A percentile compares a stretch with the other conserved stretches of the same genome.
phyloP scores from a whole-genome alignment of 805 yeast species.

The Diddensiella santjacobensis region DNA sequence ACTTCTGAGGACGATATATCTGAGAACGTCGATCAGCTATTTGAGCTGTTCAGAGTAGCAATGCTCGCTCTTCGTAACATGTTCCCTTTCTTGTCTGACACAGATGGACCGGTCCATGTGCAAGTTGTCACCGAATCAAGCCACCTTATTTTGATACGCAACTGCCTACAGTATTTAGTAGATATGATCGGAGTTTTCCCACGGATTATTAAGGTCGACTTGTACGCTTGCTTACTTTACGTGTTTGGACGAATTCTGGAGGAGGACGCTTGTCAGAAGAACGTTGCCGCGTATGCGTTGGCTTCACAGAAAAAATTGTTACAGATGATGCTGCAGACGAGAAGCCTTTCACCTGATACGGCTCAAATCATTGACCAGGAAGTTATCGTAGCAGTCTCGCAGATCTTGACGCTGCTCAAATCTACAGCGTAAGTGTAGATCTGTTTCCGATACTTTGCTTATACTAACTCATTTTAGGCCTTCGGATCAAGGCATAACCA shows the following conservation, averaged over 20 bases:
- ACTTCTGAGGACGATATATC: slow-evolving; percentile 42
- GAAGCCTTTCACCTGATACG: slow-evolving; percentile 17
- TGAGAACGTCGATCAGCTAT: slow-evolving; percentile 68
- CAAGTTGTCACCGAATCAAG: slow-evolving; percentile 32
- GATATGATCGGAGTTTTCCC: slow-evolving; percentile 65
- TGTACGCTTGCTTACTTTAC: slow-evolving; percentile 65
- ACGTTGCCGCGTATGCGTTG: slow-evolving; percentile 49
- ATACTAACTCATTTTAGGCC: not conserved
- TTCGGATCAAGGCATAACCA: slow-evolving; percentile 17
- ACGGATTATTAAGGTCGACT: slow-evolving; percentile 61
- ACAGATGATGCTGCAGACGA: slow-evolving; percentile 24
- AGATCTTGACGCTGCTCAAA: slow-evolving; percentile 13
- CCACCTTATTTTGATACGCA: slow-evolving; percentile 42
- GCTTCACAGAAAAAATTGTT: slow-evolving; percentile 49
- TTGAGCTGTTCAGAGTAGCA: slow-evolving; percentile 72
- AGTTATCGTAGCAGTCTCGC: slow-evolving; percentile 25
- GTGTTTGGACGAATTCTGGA: slow-evolving; percentile 57
- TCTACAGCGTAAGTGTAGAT: slow-evolving; percentile 5
- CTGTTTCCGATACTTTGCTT: not conserved
- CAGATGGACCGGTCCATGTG: slow-evolving; percentile 10
- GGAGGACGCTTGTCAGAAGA: slow-evolving; percentile 37
- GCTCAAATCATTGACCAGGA: slow-evolving; percentile 32
- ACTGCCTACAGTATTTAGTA: slow-evolving; percentile 49
- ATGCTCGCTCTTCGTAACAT: slow-evolving; percentile 53
- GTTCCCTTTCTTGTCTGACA: slow-evolving; percentile 27